Conservation (phyloP, 495 filamentous ascomycete species). For the Neurospora intermedia region DNA sequence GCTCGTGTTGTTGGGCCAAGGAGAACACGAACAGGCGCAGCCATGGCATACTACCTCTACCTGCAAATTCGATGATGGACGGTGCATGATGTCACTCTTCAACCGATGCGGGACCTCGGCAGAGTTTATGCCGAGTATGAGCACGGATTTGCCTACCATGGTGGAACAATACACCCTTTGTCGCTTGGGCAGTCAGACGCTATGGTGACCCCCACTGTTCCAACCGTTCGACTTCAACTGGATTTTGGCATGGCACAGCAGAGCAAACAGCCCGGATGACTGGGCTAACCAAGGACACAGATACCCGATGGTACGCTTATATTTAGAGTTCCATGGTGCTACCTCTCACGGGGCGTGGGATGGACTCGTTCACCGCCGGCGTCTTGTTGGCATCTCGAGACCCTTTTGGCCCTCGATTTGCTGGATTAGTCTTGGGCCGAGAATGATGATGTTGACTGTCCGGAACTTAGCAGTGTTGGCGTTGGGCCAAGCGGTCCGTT, state of each 20-base stretch:
- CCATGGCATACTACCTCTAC: neutral
- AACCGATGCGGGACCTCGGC: neutral
- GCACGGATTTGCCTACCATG: neutral
- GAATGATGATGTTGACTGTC: neutral
- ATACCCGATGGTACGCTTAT: neutral
- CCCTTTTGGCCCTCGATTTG: neutral
- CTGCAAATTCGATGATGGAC: neutral
- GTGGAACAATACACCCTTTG: neutral
- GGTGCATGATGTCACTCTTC: neutral
- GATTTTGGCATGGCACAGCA: neutral
- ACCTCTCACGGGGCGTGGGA: neutral
- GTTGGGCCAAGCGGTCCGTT: neutral
- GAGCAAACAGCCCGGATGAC: neutral
- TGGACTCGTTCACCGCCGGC: neutral
- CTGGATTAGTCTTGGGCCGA: neutral
- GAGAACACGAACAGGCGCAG: neutral
- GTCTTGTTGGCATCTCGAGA: neutral
- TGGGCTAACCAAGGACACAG: neutral
- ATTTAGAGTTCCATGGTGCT: neutral
- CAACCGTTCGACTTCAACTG: neutral
- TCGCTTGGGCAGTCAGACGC: neutral
- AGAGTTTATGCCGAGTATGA: neutral
- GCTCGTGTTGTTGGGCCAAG: neutral
- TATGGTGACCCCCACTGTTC: neutral
- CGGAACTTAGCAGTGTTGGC: neutral